These are phyloP conservation scores for Triticum turgidum DNA, from an alignment of 176 grass and related monocot genomes.

Conservation along the genomic window DNA sequence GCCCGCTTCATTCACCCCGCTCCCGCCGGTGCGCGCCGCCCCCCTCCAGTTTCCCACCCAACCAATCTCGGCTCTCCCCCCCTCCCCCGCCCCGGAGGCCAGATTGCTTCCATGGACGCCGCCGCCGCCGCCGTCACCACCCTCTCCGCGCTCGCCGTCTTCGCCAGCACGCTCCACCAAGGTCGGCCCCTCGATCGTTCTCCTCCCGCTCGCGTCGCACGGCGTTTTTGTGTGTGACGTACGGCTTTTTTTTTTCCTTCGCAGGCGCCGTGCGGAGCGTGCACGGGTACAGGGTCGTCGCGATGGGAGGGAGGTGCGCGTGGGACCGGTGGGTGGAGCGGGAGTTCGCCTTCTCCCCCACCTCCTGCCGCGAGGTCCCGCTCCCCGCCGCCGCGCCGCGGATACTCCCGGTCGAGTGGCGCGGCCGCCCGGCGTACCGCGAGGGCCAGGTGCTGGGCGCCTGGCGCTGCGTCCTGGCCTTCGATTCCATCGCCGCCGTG, in stretches of 20 bases:
- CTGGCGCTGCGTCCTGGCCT: conserved; percentile 55
- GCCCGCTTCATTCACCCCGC: neutral
- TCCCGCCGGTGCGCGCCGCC: neutral
- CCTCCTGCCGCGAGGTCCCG: conserved; percentile 34
- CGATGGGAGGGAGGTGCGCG: conserved; percentile 20
- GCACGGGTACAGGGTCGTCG: conserved; percentile 47
- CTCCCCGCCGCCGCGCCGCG: conserved; percentile 16
- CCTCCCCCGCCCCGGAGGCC: neutral
- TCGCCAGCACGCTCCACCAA: conserved; percentile 37
- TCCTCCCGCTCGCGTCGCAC: neutral
- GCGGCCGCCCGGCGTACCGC: conserved; percentile 34
- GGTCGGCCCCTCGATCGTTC: conserved; percentile 4
- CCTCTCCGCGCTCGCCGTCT: conserved; percentile 49
- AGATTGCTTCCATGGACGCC: conserved; percentile 32
- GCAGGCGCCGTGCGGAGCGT: conserved; percentile 55
- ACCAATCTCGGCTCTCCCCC: neutral
- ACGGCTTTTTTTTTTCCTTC: neutral
- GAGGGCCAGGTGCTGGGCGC: conserved; percentile 39
- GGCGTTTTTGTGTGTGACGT: neutral
- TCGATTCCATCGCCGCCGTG: conserved; percentile 42
- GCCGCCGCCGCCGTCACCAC: conserved; percentile 28
- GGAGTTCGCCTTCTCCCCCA: conserved; percentile 43
- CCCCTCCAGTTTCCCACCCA: neutral
- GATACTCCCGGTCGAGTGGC: conserved; percentile 12
- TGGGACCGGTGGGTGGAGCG: conserved; percentile 57